Evolutionary conservation across 805 yeast genomes (phyloP).

Genomic region (Kuraishia ogatae): DNA sequence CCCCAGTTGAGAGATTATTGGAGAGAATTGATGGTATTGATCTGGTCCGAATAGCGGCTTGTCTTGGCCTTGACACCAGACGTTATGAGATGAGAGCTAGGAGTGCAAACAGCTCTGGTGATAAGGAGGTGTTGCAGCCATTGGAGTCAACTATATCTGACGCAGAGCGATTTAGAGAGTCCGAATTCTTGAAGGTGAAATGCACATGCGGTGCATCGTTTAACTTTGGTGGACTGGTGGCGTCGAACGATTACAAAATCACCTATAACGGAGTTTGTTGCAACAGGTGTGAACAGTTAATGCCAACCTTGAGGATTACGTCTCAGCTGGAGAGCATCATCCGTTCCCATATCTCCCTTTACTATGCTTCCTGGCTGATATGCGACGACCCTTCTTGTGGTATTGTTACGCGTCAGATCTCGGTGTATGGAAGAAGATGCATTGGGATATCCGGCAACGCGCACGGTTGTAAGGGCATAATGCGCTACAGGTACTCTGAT

Average conservation of each 20-base stretch:
- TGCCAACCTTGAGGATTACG: slow-evolving; percentile 48
- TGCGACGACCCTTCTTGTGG: slow-evolving; percentile 88
- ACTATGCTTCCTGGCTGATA: slow-evolving; percentile 77
- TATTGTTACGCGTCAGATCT: slow-evolving; percentile 69
- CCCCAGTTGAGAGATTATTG: slow-evolving; percentile 83
- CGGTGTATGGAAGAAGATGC: slow-evolving; percentile 86
- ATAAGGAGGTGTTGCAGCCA: slow-evolving; percentile 39
- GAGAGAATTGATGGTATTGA: slow-evolving; percentile 86
- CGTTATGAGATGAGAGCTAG: slow-evolving; percentile 43
- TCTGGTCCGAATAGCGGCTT: slow-evolving; percentile 62
- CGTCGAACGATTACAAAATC: slow-evolving; percentile 51
- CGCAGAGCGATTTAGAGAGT: slow-evolving; percentile 67
- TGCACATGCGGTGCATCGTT: slow-evolving; percentile 61
- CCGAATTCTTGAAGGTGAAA: slow-evolving; percentile 42
- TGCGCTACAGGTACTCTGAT: slow-evolving; percentile 70
- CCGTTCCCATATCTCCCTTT: slow-evolving; percentile 59
- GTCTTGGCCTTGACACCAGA: slow-evolving; percentile 69
- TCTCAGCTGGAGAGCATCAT: slow-evolving; percentile 70
- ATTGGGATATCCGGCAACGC: slow-evolving; percentile 55
- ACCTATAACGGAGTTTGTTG: slow-evolving; percentile 69
- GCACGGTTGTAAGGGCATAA: slow-evolving; percentile 68
- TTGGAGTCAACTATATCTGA: slow-evolving; percentile 78
- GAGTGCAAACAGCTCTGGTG: slow-evolving; percentile 23
- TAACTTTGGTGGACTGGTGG: slow-evolving; percentile 66
- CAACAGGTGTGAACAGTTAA: slow-evolving; percentile 41